Conservation (phyloP, 495 filamentous ascomycete species). For the Barbatosphaeria neglecta region DNA sequence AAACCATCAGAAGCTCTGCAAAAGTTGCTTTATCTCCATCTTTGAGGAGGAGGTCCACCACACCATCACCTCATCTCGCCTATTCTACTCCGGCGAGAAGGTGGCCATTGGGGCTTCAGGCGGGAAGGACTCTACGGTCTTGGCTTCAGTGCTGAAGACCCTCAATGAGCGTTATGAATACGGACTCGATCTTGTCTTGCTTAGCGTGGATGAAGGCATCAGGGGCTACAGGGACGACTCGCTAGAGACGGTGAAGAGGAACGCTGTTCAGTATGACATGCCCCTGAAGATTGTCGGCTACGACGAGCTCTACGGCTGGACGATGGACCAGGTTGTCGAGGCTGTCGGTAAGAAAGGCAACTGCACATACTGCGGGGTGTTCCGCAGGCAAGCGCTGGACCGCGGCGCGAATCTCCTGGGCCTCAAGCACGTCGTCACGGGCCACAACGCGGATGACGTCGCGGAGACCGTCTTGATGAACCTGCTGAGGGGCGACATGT, state of each 20-base stretch:
- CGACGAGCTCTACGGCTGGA: constrained; percentile 93
- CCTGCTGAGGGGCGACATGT: constrained; percentile 77
- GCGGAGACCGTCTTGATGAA: constrained; percentile 99
- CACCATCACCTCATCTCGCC: constrained; percentile 64
- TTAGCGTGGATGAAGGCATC: constrained; percentile 95
- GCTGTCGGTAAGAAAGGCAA: constrained; percentile 97
- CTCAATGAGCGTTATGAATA: constrained; percentile 84
- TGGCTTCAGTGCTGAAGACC: constrained; percentile 88
- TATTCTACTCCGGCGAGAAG: constrained; percentile 77
- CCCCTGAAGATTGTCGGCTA: constrained; percentile 84
- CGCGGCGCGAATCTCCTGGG: constrained; percentile 77
- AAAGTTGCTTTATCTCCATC: constrained; percentile 67
- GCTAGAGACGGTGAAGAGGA: constrained; percentile 89
- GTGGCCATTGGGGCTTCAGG: constrained; percentile 94
- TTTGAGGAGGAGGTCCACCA: constrained; percentile 93
- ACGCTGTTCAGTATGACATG: constrained; percentile 83
- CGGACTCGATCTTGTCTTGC: constrained; percentile 70
- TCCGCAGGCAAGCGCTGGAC: constrained; percentile 87
- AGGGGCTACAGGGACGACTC: constrained; percentile 93
- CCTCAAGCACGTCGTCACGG: constrained; percentile 91
- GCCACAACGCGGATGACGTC: constrained; percentile 95
- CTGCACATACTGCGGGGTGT: constrained; percentile 97
- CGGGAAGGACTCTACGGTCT: constrained; percentile 94
- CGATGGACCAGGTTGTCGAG: constrained; percentile 95
- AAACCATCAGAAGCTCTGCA: constrained; percentile 86